phyloP scores from a whole-genome alignment of 768 basidiomycete genomes.

The Nidularia pulvinata region DNA sequence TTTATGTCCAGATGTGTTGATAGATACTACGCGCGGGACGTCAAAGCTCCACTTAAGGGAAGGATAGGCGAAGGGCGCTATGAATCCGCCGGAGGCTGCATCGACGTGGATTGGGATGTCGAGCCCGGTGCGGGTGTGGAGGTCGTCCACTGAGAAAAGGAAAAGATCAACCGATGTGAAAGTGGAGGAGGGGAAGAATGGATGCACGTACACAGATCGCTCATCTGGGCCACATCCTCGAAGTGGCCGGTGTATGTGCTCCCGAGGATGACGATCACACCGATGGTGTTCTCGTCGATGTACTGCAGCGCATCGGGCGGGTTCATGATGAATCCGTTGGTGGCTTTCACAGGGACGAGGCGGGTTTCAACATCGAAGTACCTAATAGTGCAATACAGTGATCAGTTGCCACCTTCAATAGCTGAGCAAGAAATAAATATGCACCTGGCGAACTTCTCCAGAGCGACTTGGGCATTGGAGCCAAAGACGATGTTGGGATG shows the following conservation, averaged over 20 bases:
- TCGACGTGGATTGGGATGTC: conserved; percentile 71
- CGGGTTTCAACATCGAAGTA: conserved; percentile 67
- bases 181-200: background rate
- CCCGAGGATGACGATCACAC: conserved; percentile 56
- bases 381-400: conserved; percentile 12
- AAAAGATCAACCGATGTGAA: background rate
- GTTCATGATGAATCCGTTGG: conserved; percentile 51
- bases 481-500: conserved; percentile 63
- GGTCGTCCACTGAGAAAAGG: conserved; percentile 41
- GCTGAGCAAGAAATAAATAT: background rate
- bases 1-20: conserved; percentile 60
- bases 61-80: conserved; percentile 65
- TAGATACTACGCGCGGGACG: conserved; percentile 51
- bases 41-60: conserved; percentile 58
- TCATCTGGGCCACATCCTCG: conserved; percentile 59
- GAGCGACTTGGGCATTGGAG: conserved; percentile 61
- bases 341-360: conserved; percentile 41
- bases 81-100: conserved; percentile 61
- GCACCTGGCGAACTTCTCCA: conserved; percentile 65
- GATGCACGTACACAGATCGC: conserved; percentile 34
- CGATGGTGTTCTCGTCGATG: conserved; percentile 73
- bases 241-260: conserved; percentile 65
- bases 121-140: conserved; percentile 52
- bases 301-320: conserved; percentile 55
- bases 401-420: background rate